Base-by-base conservation (phyloP, 75 land plant species). In the Adiantum capillusveneris region DNA sequence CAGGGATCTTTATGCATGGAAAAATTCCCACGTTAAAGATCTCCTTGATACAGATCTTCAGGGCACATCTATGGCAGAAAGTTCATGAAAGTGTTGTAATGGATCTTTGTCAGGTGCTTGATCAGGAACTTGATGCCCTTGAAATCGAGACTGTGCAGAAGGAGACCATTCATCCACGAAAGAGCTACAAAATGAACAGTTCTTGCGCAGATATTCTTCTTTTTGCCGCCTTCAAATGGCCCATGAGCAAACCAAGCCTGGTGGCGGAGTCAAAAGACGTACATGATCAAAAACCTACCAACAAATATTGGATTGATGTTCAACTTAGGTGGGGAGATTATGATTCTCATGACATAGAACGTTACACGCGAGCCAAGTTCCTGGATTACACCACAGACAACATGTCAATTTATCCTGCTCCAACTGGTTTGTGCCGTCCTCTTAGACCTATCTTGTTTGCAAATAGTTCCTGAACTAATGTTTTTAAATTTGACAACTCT, bases 121-220 rank as follows among this genome's bases (percentile, higher is more conserved):
- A 95, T 62, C 99, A 95, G 59, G 99, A 90, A 75, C 63, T 95
- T 70, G 99, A 95, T 77, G 99, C 99, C 27, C 58, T 95, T 68
- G 99, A 95, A 70, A 95, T 95, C 82, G 99, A 95, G 64, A 95
- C 99, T 24, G 99, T 95, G 53, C 99, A 95, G 68, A 95, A 95
- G 58, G 99, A 95, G 71, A 95, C 96, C n/a, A 95, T 95, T 31
- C 99, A 95, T 78, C 99, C 99, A 17, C 78, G 99, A 29, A 95
- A 95, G 75, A 95, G 99, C 75, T 95, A 95, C 70, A 95, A 95
- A 71, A 95, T 95, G 99, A 95, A 95, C 72, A 95, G 99, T 51
- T 95, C 99, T 42, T 95, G 99, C 69, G 99, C 99, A n/a, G 99
- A 95, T 62, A 74, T 95, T 62, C 99, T 95, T 72, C 86, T 95